Percentiles rank a stretch among this genome's conserved stretches.
These are phyloP conservation scores for Thelephora terrestris DNA, from an alignment of 1,284 basidiomycete species.

Conservation along the genomic window DNA sequence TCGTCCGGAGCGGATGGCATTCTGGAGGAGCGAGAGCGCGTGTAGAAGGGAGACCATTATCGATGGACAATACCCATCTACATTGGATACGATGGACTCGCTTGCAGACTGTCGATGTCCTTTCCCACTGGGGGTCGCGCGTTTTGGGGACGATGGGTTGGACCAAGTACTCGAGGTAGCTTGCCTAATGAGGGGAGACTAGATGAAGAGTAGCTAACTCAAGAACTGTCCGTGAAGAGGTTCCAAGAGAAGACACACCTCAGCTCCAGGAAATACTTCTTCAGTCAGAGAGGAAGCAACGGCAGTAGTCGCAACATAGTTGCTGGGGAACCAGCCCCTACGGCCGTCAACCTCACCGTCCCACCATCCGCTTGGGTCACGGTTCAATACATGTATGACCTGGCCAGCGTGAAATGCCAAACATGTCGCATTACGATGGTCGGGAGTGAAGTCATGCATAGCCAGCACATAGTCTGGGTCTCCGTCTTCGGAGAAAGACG, in stretches of 20 bases:
- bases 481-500: conserved; percentile 16
- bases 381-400: conserved; percentile 81
- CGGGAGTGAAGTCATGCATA: conserved; percentile 78
- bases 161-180: conserved; percentile 43
- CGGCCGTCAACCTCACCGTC: conserved; percentile 85
- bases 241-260: conserved; percentile 27
- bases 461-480: conserved; percentile 70
- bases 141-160: conserved; percentile 29
- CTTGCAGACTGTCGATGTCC: conserved; percentile 37
- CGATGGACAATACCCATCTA: conserved; percentile 56
- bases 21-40: conserved; percentile 78
- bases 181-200: conserved; percentile 25
- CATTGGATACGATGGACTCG: conserved; percentile 33
- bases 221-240: background rate
- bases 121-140: conserved; percentile 23
- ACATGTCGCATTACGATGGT: conserved; percentile 67
- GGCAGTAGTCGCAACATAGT: conserved; percentile 54
- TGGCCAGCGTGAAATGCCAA: conserved; percentile 85
- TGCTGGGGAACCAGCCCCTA: conserved; percentile 99
- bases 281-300: conserved; percentile 46
- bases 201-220: background rate
- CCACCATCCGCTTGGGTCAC: conserved; percentile 94
- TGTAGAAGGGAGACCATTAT: conserved; percentile 74
- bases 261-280: conserved; percentile 33
- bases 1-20: conserved; percentile 69